Percentiles rank a stretch among this genome's conserved stretches.
Evolutionary conservation across 306 rosid species (phyloP).

Genomic region (Neltuma alba): DNA sequence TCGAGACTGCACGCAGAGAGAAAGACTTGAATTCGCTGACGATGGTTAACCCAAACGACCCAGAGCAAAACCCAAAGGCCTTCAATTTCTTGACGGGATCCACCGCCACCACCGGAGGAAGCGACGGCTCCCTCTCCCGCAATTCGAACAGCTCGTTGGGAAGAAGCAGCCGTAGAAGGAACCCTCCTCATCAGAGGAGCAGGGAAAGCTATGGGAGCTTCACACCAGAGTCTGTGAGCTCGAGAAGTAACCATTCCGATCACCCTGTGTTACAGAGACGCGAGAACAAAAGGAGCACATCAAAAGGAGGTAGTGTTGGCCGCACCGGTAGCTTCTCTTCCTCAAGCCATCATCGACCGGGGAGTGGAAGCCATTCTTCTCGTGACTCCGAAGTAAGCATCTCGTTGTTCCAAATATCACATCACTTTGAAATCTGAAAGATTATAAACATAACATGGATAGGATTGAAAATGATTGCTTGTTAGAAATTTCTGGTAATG

Average conservation of each 20-base stretch:
- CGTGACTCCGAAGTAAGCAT: slow-evolving; percentile 9
- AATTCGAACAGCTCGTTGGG: neutral
- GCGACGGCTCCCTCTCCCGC: neutral
- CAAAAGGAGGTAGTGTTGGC: neutral
- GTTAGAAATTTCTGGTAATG: too few species aligned
- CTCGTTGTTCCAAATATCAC: neutral
- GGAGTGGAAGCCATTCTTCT: slow-evolving; percentile 12
- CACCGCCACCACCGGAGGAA: neutral
- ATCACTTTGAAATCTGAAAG: neutral
- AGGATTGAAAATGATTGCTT: too few species aligned
- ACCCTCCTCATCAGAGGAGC: neutral
- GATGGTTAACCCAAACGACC: slow-evolving; percentile 53
- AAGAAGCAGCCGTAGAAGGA: neutral
- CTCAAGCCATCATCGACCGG: neutral
- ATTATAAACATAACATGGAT: neutral
- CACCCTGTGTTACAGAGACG: neutral
- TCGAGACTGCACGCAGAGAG: slow-evolving; percentile 48
- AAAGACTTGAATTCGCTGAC: neutral
- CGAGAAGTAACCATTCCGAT: slow-evolving; percentile 33
- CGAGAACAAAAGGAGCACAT: slow-evolving; percentile 22
- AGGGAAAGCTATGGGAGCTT: neutral
- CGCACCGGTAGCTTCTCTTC: neutral
- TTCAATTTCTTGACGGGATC: neutral
- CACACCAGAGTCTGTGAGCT: slow-evolving; percentile 24
- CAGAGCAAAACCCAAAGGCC: slow-evolving; percentile 50